Percentiles rank a stretch among this genome's conserved stretches.
phyloP scores from a whole-genome alignment of 2,329 filamentous ascomycete species.

The Scleromitrula shiraiana region DNA sequence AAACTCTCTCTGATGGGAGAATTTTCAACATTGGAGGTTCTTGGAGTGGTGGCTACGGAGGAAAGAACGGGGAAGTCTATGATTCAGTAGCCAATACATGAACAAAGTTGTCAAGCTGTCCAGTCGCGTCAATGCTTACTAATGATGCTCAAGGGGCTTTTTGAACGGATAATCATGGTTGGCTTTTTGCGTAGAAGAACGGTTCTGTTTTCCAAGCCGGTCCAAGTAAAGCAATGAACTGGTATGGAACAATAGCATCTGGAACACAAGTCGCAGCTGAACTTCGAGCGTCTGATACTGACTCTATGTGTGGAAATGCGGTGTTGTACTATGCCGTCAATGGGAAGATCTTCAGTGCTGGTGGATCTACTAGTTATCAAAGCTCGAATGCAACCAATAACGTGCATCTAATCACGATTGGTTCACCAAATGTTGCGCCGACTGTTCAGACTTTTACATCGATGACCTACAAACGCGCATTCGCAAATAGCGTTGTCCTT shows the following conservation, averaged over 20 bases:
- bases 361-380: conserved; percentile 41
- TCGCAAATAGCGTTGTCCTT: conserved; percentile 40
- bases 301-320: conserved; percentile 48
- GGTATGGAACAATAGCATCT: conserved; percentile 41
- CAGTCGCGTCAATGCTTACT: conserved; percentile 43
- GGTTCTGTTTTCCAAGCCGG: conserved; percentile 22
- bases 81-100: conserved; percentile 38
- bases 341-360: conserved; percentile 47
- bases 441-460: conserved; percentile 29
- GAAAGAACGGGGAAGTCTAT: conserved; percentile 51
- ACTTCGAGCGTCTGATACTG: conserved; percentile 34
- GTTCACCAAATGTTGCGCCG: conserved; percentile 20
- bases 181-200: conserved; percentile 30
- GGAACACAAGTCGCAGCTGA: conserved; percentile 38
- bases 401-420: conserved; percentile 44
- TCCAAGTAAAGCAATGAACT: conserved; percentile 41
- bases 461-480: conserved; percentile 36
- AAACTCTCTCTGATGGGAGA: conserved; percentile 31
- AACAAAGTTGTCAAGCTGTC: conserved; percentile 36
- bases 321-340: conserved; percentile 48
- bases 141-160: conserved; percentile 36
- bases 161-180: conserved; percentile 45
- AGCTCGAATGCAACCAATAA: conserved; percentile 34
- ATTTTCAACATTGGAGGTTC: conserved; percentile 51
- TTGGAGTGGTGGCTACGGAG: conserved; percentile 40